Percentiles rank a stretch among this genome's conserved stretches.
phyloP scores from a whole-genome alignment of 192 early-diverging fungal species.

The Allomyces arbusculus region DNA sequence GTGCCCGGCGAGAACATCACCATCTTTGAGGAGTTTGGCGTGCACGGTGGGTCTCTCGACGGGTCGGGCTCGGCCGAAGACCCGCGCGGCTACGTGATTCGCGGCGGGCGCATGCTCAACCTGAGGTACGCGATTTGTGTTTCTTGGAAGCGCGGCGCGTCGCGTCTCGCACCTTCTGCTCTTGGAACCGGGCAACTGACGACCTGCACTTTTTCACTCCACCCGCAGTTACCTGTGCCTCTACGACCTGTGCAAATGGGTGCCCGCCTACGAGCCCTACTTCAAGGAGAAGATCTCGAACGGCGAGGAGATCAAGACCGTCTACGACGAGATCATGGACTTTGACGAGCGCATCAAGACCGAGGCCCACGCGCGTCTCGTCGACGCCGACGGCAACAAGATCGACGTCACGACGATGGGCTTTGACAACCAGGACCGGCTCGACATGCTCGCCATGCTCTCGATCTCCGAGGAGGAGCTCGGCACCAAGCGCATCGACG shows the following conservation, averaged over 20 bases:
- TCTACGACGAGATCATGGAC: constrained; percentile 12
- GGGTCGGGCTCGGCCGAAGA: constrained; percentile 6
- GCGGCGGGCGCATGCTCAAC: constrained; percentile 16
- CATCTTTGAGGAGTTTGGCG: constrained; percentile 10
- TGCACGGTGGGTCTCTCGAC: constrained; percentile 12
- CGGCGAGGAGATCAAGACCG: background rate
- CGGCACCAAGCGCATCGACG: constrained; percentile 10
- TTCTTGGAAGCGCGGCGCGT: background rate
- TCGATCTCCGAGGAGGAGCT: constrained; percentile 8
- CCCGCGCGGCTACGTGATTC: constrained; percentile 3
- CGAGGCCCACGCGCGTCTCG: constrained; percentile 7
- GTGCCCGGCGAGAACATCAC: constrained; percentile 8
- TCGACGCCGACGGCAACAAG: constrained; percentile 7
- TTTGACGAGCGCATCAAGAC: constrained; percentile 8
- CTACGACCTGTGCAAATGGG: background rate
- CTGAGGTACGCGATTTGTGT: background rate
- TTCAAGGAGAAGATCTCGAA: background rate
- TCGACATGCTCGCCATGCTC: constrained; percentile 5
- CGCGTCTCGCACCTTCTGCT: too few relatives aligned
- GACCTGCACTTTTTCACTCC: too few relatives aligned
- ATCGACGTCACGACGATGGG: constrained; percentile 9
- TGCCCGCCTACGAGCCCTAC: background rate
- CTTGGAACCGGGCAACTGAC: too few relatives aligned
- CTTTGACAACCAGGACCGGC: constrained; percentile 6
- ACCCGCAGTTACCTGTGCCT: background rate